Conservation (phyloP, 2,329 filamentous ascomycete species). For the Endothia cerciana region DNA sequence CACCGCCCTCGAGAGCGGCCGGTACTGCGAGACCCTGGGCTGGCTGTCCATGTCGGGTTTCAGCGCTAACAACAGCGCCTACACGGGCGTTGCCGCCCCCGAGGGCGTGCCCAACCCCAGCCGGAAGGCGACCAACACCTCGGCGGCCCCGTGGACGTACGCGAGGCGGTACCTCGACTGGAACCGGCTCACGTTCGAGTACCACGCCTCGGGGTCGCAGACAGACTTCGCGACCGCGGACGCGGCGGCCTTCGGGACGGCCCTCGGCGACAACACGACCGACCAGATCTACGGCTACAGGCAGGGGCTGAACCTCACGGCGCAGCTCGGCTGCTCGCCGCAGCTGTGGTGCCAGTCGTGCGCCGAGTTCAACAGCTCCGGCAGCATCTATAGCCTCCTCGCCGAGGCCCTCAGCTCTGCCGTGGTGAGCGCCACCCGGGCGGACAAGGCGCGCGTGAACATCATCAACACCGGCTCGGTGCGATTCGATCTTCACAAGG, state of each 20-base stretch:
- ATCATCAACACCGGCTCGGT: slow-evolving; percentile 64
- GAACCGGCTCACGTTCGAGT: slow-evolving; percentile 68
- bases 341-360: slow-evolving; percentile 62
- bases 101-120: slow-evolving; percentile 43
- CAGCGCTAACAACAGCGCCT: slow-evolving; percentile 48
- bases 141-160: slow-evolving; percentile 48
- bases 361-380: slow-evolving; percentile 53
- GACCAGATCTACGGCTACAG: slow-evolving; percentile 46
- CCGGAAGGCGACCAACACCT: slow-evolving; percentile 44
- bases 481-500: slow-evolving; percentile 65
- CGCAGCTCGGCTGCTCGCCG: slow-evolving; percentile 59
- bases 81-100: slow-evolving; percentile 41
- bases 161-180: slow-evolving; percentile 69
- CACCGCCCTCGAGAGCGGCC: slow-evolving; percentile 64
- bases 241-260: slow-evolving; percentile 30
- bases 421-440: slow-evolving; percentile 57
- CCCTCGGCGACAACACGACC: slow-evolving; percentile 31
- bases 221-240: slow-evolving; percentile 19
- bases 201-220: slow-evolving; percentile 55
- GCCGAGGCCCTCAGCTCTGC: slow-evolving; percentile 53
- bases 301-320: slow-evolving; percentile 57
- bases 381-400: slow-evolving; percentile 60
- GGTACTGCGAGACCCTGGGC: slow-evolving; percentile 71
- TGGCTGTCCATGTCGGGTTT: slow-evolving; percentile 69
- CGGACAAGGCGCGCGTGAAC: slow-evolving; percentile 56